Conservation (phyloP, 1,139 yeast species). For the Hyphopichia burtonii region DNA sequence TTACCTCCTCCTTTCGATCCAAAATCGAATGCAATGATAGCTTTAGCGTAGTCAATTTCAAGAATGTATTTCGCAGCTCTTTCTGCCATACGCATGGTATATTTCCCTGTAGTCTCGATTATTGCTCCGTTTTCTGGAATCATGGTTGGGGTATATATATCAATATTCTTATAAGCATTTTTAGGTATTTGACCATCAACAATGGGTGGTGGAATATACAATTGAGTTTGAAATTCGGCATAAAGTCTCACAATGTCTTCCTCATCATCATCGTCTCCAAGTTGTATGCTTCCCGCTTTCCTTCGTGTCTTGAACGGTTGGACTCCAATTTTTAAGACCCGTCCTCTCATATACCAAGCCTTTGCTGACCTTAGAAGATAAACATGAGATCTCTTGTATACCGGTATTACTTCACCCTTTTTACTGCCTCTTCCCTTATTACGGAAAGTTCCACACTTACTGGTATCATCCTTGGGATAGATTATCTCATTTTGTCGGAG, state of each 20-base stretch:
- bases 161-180: constrained; percentile 81
- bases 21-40: constrained; percentile 85
- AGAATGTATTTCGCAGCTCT: constrained; percentile 65
- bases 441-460: constrained; percentile 67
- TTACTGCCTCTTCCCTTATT: constrained; percentile 27
- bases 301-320: constrained; percentile 55
- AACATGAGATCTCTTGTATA: constrained; percentile 69
- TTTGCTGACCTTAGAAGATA: constrained; percentile 65
- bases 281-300: constrained; percentile 26
- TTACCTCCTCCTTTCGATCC: constrained; percentile 21
- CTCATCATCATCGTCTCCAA: constrained; percentile 51
- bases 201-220: constrained; percentile 65
- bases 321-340: constrained; percentile 69
- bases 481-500: constrained; percentile 70
- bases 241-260: constrained; percentile 56
- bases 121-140: constrained; percentile 79
- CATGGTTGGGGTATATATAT: constrained; percentile 74
- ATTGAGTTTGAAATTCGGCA: constrained; percentile 73
- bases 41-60: constrained; percentile 79
- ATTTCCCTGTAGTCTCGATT: constrained; percentile 25
- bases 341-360: constrained; percentile 85
- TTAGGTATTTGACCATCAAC: constrained; percentile 65
- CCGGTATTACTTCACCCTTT: constrained; percentile 45
- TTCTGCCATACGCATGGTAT: constrained; percentile 50
- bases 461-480: constrained; percentile 56